Evolutionary conservation across 2,329 filamentous ascomycete species (phyloP).

Genomic region (Sporothrix mexicana): DNA sequence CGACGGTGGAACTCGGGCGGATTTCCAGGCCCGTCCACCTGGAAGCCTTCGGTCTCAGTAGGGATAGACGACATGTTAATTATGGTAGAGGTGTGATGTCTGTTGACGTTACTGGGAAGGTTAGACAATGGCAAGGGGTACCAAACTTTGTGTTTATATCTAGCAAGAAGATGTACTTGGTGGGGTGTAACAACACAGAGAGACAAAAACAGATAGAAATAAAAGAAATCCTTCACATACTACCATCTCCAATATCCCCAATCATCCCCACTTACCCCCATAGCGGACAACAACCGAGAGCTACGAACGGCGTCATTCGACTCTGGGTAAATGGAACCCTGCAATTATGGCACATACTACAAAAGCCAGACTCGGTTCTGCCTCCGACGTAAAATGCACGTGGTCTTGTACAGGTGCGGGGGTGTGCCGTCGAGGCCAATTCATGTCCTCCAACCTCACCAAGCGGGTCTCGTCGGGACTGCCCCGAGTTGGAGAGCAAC

Average conservation of each 20-base stretch:
- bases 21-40: not conserved
- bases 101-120: not conserved
- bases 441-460: no score
- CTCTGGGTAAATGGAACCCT: no score
- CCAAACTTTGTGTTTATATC: conserved; percentile 1
- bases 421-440: no score
- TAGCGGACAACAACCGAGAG: not conserved
- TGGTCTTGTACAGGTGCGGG: no score
- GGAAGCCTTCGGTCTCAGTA: conserved; percentile 9
- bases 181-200: not conserved
- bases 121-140: not conserved
- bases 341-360: no score
- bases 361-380: no score
- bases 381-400: no score
- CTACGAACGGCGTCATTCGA: no score
- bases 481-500: no score
- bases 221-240: not conserved
- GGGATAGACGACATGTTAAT: not conserved
- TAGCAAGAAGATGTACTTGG: no score
- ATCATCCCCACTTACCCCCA: not conserved
- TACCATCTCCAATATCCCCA: not conserved
- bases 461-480: no score
- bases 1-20: conserved; percentile 11
- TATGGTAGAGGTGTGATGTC: not conserved
- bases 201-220: not conserved